These are phyloP conservation scores for Kickxella alabastrina DNA, from an alignment of 192 early-diverging fungal species.

Conservation along the genomic window DNA sequence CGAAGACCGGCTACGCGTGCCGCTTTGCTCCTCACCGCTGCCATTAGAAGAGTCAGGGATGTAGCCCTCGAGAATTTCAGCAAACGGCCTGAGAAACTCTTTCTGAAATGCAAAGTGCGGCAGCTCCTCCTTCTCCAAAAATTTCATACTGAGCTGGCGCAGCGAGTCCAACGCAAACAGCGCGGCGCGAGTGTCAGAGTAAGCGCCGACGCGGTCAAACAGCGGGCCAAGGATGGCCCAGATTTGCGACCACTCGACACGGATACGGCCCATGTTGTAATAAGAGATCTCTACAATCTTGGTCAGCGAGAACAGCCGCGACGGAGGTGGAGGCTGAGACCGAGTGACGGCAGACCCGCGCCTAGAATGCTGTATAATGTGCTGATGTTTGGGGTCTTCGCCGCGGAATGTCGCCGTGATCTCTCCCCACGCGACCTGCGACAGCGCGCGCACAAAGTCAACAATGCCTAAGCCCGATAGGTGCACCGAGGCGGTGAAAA, in stretches of 20 bases:
- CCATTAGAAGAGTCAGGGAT: constrained; percentile 48
- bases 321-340: constrained; percentile 32
- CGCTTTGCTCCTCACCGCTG: not conserved
- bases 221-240: constrained; percentile 81
- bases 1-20: not conserved
- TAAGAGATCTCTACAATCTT: constrained; percentile 95
- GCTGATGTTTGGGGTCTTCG: not conserved
- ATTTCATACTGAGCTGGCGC: constrained; percentile 89
- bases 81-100: constrained; percentile 90
- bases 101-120: constrained; percentile 91
- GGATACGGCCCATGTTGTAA: constrained; percentile 96
- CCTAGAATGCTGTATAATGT: not conserved
- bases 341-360: constrained; percentile 5
- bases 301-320: constrained; percentile 87
- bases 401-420: constrained; percentile 46
- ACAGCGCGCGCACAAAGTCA: constrained; percentile 83
- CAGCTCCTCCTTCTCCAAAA: constrained; percentile 92
- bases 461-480: constrained; percentile 80
- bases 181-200: constrained; percentile 77
- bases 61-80: constrained; percentile 72
- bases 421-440: constrained; percentile 84
- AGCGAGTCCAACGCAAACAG: constrained; percentile 89
- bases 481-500: constrained; percentile 76
- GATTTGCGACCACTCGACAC: constrained; percentile 91
- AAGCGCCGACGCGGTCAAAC: constrained; percentile 83